Percentiles rank a stretch among this genome's conserved stretches.
phyloP scores from a whole-genome alignment of 305 asterid genomes.

The Fraxinus greggii region DNA sequence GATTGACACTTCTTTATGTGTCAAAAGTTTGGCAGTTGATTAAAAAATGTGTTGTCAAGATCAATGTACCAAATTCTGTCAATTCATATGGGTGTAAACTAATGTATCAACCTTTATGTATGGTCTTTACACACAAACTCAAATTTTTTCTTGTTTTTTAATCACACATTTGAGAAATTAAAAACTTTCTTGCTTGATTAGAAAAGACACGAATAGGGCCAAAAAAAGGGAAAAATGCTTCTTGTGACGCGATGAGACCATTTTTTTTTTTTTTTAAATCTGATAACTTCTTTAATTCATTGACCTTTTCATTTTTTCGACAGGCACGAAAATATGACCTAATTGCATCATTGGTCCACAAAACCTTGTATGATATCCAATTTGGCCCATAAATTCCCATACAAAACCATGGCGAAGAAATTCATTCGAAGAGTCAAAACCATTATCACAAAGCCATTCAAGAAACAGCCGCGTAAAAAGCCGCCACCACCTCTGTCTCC shows the following conservation, averaged over 20 bases:
- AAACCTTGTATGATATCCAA: constrained; percentile 29
- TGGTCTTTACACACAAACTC: too few relatives aligned
- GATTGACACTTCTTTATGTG: too few relatives aligned
- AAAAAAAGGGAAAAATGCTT: too few relatives aligned
- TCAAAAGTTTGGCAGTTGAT: too few relatives aligned
- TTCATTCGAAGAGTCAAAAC: constrained; percentile 40
- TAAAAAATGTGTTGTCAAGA: too few relatives aligned
- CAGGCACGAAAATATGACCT: constrained; percentile 26
- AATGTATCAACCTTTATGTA: too few relatives aligned
- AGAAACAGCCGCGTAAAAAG: constrained; percentile 25
- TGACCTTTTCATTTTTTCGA: constrained; percentile 3
- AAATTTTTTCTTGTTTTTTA: too few relatives aligned
- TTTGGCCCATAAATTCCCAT: constrained; percentile 22
- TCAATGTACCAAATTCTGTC: too few relatives aligned
- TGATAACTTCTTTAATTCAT: background rate
- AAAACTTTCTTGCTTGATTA: background rate
- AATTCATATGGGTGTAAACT: too few relatives aligned
- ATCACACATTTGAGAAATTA: background rate
- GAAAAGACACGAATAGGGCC: background rate
- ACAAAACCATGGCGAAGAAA: constrained; percentile 43
- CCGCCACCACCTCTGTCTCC: constrained; percentile 18
- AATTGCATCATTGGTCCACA: constrained; percentile 22
- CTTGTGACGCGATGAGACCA: background rate
- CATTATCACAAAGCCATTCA: constrained; percentile 47
- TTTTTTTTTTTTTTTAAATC: background rate